phyloP scores from a whole-genome alignment of 352 stramenopile genomes.

The Phytophthora ramorum region DNA sequence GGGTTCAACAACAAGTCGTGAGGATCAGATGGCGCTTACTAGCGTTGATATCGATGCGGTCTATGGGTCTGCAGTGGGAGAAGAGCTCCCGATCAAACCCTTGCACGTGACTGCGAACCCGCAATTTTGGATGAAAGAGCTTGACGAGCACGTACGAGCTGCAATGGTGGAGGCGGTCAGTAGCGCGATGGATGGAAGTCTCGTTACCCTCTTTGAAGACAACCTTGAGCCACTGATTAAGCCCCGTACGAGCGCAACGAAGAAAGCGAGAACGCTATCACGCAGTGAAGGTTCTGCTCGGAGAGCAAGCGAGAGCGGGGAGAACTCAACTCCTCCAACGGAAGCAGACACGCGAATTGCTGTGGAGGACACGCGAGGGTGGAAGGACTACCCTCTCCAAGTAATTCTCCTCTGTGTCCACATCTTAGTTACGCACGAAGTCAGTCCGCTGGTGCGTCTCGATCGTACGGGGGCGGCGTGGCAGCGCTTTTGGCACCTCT shows the following conservation, averaged over 20 bases:
- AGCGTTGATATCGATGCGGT: conserved; percentile 55
- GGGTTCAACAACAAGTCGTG: not conserved
- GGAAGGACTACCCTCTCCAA: conserved; percentile 57
- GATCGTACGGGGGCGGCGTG: conserved; percentile 50
- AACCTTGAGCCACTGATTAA: conserved; percentile 55
- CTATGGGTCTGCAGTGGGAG: conserved; percentile 29
- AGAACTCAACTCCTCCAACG: not conserved
- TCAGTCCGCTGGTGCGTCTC: conserved; percentile 44
- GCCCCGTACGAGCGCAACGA: conserved; percentile 8
- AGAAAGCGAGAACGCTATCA: conserved; percentile 13
- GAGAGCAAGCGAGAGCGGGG: conserved; percentile 1
- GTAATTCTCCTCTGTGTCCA: conserved; percentile 63
- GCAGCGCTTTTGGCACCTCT: conserved; percentile 56
- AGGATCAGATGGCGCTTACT: not conserved
- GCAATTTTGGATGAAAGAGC: conserved; percentile 77
- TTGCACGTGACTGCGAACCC: conserved; percentile 52
- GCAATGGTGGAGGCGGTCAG: conserved; percentile 45
- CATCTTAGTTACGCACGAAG: conserved; percentile 64
- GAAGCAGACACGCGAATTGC: conserved; percentile 3
- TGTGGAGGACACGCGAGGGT: conserved; percentile 19
- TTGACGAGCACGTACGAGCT: conserved; percentile 47
- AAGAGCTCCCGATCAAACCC: conserved; percentile 48
- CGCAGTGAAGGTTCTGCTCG: not conserved
- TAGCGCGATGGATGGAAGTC: conserved; percentile 42
- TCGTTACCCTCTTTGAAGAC: conserved; percentile 49